Evolutionary conservation across 140 eudicot species (phyloP).

Genomic region (Erigeron philadelphicus): DNA sequence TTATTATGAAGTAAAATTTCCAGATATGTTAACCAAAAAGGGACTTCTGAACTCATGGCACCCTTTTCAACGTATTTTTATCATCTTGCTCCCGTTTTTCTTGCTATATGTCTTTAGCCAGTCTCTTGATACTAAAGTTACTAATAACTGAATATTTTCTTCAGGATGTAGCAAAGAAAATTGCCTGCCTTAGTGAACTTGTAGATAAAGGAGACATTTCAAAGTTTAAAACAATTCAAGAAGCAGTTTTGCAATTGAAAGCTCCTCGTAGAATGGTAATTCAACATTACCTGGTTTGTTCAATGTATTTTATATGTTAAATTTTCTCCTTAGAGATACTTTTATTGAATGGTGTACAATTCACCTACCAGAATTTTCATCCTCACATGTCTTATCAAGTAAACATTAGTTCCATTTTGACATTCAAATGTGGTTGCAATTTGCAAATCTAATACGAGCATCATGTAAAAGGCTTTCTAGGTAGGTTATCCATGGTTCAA

Average conservation of each 20-base stretch:
- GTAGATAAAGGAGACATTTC: slow-evolving; percentile 40
- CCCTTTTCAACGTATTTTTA: neutral
- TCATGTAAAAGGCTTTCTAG: too few relatives aligned
- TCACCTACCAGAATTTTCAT: too few relatives aligned
- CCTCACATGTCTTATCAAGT: too few relatives aligned
- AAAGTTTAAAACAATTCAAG: slow-evolving; percentile 37
- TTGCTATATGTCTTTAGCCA: neutral
- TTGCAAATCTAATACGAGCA: too few relatives aligned
- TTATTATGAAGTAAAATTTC: neutral
- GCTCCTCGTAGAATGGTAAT: slow-evolving; percentile 49
- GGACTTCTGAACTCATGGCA: neutral
- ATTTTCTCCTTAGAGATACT: neutral
- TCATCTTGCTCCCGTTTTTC: slow-evolving; percentile 4
- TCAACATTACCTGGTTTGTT: neutral
- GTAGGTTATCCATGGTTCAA: too few relatives aligned
- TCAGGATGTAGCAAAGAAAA: slow-evolving; percentile 44
- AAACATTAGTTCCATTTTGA: too few relatives aligned
- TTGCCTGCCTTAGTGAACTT: slow-evolving; percentile 29
- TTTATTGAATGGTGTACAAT: neutral
- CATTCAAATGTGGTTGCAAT: too few relatives aligned
- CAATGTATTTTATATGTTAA: slow-evolving; percentile 7
- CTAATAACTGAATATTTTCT: slow-evolving; percentile 10
- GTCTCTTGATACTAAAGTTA: slow-evolving; percentile 13
- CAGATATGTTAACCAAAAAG: neutral
- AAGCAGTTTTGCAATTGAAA: slow-evolving; percentile 39